These are phyloP conservation scores for Rhizophlyctis rosea DNA, from an alignment of 192 early-diverging fungal genomes.

Conservation along the genomic window DNA sequence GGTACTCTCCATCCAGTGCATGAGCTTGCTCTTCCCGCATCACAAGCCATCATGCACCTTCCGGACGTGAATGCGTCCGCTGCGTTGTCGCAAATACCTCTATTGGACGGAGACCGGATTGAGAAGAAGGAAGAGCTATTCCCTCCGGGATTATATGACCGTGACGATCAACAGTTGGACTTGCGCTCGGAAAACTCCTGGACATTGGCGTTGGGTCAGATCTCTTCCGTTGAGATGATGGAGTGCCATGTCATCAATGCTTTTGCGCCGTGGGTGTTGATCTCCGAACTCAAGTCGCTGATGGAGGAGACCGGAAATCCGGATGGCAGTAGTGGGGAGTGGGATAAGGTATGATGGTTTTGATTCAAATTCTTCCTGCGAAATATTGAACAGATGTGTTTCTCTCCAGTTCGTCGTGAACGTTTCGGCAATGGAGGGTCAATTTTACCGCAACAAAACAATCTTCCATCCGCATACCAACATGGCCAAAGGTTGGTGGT, in stretches of 20 bases:
- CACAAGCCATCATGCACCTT: conserved; percentile 16
- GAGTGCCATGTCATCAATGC: conserved; percentile 61
- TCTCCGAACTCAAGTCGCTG: conserved; percentile 49
- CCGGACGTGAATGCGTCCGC: conserved; percentile 35
- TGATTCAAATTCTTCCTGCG: conserved; percentile 14
- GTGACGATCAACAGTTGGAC: conserved; percentile 57
- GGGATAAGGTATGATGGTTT: conserved; percentile 32
- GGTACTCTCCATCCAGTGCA: conserved; percentile 2
- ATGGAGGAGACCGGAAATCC: conserved; percentile 32
- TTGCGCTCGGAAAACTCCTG: conserved; percentile 47
- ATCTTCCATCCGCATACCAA: conserved; percentile 48
- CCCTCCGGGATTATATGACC: conserved; percentile 46
- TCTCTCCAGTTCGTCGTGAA: conserved; percentile 57
- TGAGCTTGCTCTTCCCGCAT: conserved; percentile 22
- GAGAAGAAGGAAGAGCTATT: conserved; percentile 19
- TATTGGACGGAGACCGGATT: conserved; percentile 30
- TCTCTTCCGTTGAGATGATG: conserved; percentile 53
- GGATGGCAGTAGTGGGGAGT: conserved; percentile 22
- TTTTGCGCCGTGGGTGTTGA: conserved; percentile 55
- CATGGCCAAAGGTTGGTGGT: conserved; percentile 41
- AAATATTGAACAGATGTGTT: background rate
- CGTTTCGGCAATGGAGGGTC: conserved; percentile 58
- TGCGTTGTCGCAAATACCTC: conserved; percentile 39
- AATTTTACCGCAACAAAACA: conserved; percentile 54
- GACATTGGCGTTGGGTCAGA: conserved; percentile 48